These are phyloP conservation scores for Cytospora chrysosperma DNA, from an alignment of 2,329 filamentous ascomycete genomes.

Conservation along the genomic window DNA sequence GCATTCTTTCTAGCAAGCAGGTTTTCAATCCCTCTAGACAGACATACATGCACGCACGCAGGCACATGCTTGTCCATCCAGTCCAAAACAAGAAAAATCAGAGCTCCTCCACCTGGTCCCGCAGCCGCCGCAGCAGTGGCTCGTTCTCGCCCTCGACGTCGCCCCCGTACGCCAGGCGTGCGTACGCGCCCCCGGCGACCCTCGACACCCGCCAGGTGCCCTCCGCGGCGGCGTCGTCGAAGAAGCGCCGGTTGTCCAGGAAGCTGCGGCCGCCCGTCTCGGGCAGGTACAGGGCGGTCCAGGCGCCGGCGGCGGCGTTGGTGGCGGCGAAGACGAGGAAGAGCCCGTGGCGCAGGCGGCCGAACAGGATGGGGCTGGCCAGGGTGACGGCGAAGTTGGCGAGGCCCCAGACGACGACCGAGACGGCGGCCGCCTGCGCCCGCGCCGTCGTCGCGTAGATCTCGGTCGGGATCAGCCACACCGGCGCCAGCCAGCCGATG, in stretches of 20 bases:
- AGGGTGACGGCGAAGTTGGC: conserved; percentile 49
- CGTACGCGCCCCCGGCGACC: conserved; percentile 51
- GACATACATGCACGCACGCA: too few species aligned
- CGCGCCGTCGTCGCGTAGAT: conserved; percentile 55
- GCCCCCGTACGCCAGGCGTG: conserved; percentile 17
- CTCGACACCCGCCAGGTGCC: conserved; percentile 53
- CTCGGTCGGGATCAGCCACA: conserved; percentile 60
- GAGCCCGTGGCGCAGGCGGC: conserved; percentile 57
- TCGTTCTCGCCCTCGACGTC: conserved; percentile 20
- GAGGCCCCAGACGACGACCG: conserved; percentile 55
- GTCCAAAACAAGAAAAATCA: background rate
- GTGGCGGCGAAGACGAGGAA: conserved; percentile 56
- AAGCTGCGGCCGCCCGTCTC: conserved; percentile 59
- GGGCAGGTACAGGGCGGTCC: conserved; percentile 51
- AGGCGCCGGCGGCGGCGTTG: conserved; percentile 53
- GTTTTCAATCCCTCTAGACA: background rate
- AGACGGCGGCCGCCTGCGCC: conserved; percentile 54
- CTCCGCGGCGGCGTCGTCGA: conserved; percentile 49
- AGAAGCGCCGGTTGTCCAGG: conserved; percentile 61
- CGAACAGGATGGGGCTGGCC: conserved; percentile 32
- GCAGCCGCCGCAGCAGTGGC: conserved; percentile 21
- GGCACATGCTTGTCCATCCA: too few species aligned
- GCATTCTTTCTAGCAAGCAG: background rate
- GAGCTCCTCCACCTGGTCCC: conserved; percentile 18
- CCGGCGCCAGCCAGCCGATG: conserved; percentile 58